phyloP scores from a whole-genome alignment of 1,284 basidiomycete genomes.

The Fereydounia khargensis region DNA sequence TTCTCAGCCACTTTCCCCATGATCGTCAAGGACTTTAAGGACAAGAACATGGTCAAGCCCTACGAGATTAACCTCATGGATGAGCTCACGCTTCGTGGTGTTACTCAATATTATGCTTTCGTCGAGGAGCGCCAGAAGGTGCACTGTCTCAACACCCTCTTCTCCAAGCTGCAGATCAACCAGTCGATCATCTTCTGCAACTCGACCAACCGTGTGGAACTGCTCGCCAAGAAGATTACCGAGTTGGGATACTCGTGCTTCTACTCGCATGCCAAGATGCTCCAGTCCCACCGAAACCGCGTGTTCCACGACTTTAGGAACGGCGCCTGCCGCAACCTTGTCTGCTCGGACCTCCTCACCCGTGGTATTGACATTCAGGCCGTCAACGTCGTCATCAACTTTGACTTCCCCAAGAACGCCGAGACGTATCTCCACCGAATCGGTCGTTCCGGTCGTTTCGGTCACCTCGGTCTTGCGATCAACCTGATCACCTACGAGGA shows the following conservation, averaged over 20 bases:
- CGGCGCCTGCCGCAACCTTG: slow-evolving; percentile 95
- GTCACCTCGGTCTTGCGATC: slow-evolving; percentile 94
- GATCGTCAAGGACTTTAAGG: slow-evolving; percentile 99
- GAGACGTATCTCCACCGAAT: slow-evolving; percentile 98
- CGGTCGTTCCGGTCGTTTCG: slow-evolving; percentile 94
- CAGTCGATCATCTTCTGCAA: slow-evolving; percentile 99
- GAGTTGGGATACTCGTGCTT: slow-evolving; percentile 99
- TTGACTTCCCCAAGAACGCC: slow-evolving; percentile 97
- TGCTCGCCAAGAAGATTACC: slow-evolving; percentile 97
- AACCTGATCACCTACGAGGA: slow-evolving; percentile 86
- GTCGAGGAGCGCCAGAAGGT: slow-evolving; percentile 99
- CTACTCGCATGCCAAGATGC: slow-evolving; percentile 99
- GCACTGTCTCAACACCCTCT: slow-evolving; percentile 94
- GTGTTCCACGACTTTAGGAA: slow-evolving; percentile 99
- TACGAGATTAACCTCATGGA: slow-evolving; percentile 99
- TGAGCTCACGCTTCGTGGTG: slow-evolving; percentile 95
- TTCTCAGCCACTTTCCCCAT: slow-evolving; percentile 98
- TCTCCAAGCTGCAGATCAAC: slow-evolving; percentile 98
- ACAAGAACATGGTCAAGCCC: slow-evolving; percentile 94
- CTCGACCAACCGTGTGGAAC: slow-evolving; percentile 97
- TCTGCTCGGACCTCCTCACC: slow-evolving; percentile 90
- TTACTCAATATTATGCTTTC: slow-evolving; percentile 98
- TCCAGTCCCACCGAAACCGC: slow-evolving; percentile 95
- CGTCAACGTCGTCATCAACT: slow-evolving; percentile 99
- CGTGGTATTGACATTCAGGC: slow-evolving; percentile 99